phyloP scores from a whole-genome alignment of 2,329 filamentous ascomycete species.

The Colletotrichum sp. region DNA sequence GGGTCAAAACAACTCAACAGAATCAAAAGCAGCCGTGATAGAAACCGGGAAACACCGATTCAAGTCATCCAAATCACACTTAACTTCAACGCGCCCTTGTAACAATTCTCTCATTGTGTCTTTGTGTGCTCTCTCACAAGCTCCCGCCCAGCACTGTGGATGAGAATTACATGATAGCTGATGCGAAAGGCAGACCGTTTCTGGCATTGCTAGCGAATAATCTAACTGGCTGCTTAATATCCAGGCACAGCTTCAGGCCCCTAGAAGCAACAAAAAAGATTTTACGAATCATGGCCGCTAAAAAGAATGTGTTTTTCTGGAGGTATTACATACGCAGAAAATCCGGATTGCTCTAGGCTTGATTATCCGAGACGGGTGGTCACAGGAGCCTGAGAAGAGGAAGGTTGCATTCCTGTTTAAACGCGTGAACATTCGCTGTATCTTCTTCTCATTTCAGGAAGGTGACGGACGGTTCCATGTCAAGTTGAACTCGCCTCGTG shows the following conservation, averaged over 20 bases:
- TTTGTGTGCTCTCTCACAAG: rapidly evolving
- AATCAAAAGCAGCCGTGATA: neutral
- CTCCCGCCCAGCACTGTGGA: rapidly evolving
- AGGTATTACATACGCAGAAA: rapidly evolving
- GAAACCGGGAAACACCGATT: neutral
- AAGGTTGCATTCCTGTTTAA: neutral
- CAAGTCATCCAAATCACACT: neutral
- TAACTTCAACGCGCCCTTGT: rapidly evolving
- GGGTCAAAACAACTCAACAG: neutral
- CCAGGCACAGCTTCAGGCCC: too few species aligned
- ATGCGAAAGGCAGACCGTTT: neutral
- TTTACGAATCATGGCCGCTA: neutral
- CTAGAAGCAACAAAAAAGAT: too few species aligned
- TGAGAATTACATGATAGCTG: neutral
- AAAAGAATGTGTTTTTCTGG: neutral
- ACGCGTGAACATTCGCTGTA: neutral
- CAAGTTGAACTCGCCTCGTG: rapidly evolving
- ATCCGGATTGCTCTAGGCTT: rapidly evolving
- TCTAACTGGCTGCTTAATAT: too few species aligned
- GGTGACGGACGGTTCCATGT: neutral
- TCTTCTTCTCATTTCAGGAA: neutral
- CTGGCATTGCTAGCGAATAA: too few species aligned
- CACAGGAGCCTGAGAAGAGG: neutral
- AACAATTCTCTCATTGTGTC: rapidly evolving
- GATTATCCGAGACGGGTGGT: rapidly evolving